phyloP scores from a whole-genome alignment of 495 filamentous ascomycete species.

The Aspergillus baeticus region DNA sequence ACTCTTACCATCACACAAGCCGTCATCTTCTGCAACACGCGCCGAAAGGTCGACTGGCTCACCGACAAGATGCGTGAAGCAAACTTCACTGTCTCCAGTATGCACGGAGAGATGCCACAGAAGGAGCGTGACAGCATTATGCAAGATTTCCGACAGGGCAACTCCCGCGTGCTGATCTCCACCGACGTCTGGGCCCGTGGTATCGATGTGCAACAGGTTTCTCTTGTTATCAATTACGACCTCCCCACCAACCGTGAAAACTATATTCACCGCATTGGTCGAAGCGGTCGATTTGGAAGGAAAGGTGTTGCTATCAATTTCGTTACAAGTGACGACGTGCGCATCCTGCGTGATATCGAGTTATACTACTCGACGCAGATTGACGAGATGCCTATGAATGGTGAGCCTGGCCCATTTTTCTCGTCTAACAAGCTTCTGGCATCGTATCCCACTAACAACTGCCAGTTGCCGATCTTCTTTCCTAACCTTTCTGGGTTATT shows the following conservation, averaged over 20 bases:
- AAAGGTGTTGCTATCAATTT: slow-evolving; percentile 99
- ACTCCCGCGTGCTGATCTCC: slow-evolving; percentile 94
- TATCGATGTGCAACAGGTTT: slow-evolving; percentile 99
- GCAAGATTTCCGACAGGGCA: slow-evolving; percentile 97
- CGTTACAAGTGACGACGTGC: slow-evolving; percentile 94
- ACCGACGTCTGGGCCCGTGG: slow-evolving; percentile 97
- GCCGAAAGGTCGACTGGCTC: slow-evolving; percentile 98
- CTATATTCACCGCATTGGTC: slow-evolving; percentile 98
- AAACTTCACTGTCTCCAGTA: slow-evolving; percentile 96
- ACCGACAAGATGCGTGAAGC: slow-evolving; percentile 98
- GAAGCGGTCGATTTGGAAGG: slow-evolving; percentile 91
- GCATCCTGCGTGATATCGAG: slow-evolving; percentile 97
- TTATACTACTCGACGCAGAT: slow-evolving; percentile 98
- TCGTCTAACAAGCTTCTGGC: not conserved
- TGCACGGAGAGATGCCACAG: slow-evolving; percentile 99
- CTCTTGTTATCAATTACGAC: slow-evolving; percentile 99
- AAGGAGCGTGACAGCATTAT: slow-evolving; percentile 97
- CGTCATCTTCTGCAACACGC: slow-evolving; percentile 99
- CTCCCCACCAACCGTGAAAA: slow-evolving; percentile 98
- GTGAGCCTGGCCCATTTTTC: slow-evolving; percentile 26
- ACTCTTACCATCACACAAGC: slow-evolving; percentile 98
- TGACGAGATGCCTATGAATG: slow-evolving; percentile 99
- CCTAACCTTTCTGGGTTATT: slow-evolving; percentile 24
- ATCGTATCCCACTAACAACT: not conserved
- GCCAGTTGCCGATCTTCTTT: slow-evolving; percentile 47